Base-by-base conservation (phyloP, 1,284 basidiomycete genomes). In the Bondarzewia mesenterica region DNA sequence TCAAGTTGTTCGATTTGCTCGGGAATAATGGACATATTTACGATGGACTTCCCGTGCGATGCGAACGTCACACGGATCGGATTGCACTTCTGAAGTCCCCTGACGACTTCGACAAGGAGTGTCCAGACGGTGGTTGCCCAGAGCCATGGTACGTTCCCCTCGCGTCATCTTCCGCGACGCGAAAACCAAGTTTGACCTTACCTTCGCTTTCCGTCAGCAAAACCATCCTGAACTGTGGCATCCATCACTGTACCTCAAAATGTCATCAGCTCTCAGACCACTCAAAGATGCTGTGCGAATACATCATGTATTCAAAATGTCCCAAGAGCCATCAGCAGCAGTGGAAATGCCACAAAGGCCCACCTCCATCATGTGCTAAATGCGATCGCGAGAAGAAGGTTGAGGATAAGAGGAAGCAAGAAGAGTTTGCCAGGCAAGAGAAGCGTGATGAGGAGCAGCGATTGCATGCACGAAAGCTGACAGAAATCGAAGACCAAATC, bases 41-140 rank as follows among this genome's bases (percentile, higher is more conserved):
- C 50, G 64, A 75, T 23, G 82, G 82, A 0, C 64, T 85, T 29
- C 82, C 82, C 4, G 63, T 75, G 16, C 61, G 60, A 48, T 85
- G 82, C 52, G 71, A 79, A 50, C 66, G 66, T 2, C 82, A 85
- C 57, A 72, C 72, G 0, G 58, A 68, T 39, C 64, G 64, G 18
- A 70, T 51, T 0, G 62, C 62, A 0, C 48, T 69, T 16, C 55
- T 84, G 6, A 58, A 57, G 18, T 38, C 51, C 1, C 62, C 75
- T 0, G 60, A 48, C 1, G 73, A 82, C 6, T 85, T 85, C 48
- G 75, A 80, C 7, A 52, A 52, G 5, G 55, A 67, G 22, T 72
- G 68, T 53, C 82, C 81, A 0, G 78, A 82, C 43, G 82, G 82
- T 3, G 82, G 82, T 1, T 85, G 82, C 50, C 63, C 55, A 2